Evolutionary conservation across 768 basidiomycete genomes (phyloP).

Genomic region (Cystofilobasidium bisporidii): DNA sequence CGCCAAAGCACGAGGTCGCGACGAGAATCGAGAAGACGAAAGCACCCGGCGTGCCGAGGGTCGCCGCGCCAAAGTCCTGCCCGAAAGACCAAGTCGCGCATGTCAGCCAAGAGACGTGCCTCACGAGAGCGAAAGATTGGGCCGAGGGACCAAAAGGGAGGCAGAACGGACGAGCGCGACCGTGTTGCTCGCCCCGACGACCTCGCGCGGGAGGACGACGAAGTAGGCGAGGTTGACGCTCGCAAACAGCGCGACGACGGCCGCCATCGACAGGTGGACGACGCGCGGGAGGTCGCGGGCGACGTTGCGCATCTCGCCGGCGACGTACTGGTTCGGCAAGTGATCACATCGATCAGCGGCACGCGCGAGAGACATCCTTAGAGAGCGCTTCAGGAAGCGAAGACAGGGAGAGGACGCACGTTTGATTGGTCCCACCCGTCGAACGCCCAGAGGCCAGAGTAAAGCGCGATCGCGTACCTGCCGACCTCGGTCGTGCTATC

Average conservation of each 20-base stretch:
- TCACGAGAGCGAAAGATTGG: too few species aligned
- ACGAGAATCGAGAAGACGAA: constrained; percentile 81
- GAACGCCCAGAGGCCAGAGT: constrained; percentile 87
- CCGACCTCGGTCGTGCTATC: constrained; percentile 7
- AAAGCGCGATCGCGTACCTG: constrained; percentile 58
- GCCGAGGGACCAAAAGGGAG: not conserved
- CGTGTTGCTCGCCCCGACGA: constrained; percentile 40
- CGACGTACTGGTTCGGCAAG: constrained; percentile 70
- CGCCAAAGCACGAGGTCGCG: constrained; percentile 88
- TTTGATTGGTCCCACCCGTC: constrained; percentile 58
- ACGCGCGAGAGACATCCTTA: too few species aligned
- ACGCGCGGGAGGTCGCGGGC: constrained; percentile 77
- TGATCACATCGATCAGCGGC: too few species aligned
- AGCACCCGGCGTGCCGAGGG: constrained; percentile 81
- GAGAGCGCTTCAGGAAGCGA: not conserved
- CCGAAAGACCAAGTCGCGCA: too few species aligned
- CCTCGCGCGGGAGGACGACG: constrained; percentile 56
- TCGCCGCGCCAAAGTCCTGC: constrained; percentile 80
- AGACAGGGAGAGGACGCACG: not conserved
- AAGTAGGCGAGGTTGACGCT: constrained; percentile 85
- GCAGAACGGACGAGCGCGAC: constrained; percentile 35
- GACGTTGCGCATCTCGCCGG: constrained; percentile 73
- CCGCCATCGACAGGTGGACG: constrained; percentile 80
- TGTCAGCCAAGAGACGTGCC: too few species aligned
- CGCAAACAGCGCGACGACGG: constrained; percentile 60